Base-by-base conservation (phyloP, 371 early-diverging fungal genomes). In the Globomyces sp. region DNA sequence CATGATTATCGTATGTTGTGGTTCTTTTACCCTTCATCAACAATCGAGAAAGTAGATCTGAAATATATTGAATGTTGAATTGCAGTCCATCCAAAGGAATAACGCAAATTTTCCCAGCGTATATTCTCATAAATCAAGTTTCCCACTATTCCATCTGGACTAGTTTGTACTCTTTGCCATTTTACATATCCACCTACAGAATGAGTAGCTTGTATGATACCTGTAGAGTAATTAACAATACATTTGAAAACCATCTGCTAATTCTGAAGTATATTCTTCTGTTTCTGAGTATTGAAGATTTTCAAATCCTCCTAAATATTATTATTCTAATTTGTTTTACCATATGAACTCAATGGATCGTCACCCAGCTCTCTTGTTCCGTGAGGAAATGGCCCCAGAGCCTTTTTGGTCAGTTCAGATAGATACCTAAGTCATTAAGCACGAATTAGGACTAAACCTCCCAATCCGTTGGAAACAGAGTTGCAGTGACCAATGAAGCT, bases 231-330 rank as follows among this genome's bases (percentile, higher is more conserved):
- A 24, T 24, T 24, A 24, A 24, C 24, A 24, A 24, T 24, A 24
- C 24, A 24, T 24, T 24, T 24, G 24, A 24, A 24, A 24, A 24
- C 24, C 80, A 43, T 77, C 74, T 1, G 80, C 88, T 0, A 90
- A 67, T 58, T 90, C 90, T 4, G 89, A 89, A 1, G 88, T 83
- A 66, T 77, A 90, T 9, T 69, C 61, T 37, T 77, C 82, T 3
- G 71, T 50, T 1, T 63, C 46, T 1, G 81, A 78, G 63, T 75
- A 88, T 4, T 68, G 58, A 3, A 90, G 65, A 11, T 70, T 63
- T 57, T 68, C 74, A 52, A 89, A 87, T 1, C 90, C 90, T 50
- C 90, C 24, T 24, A 24, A 24, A 24, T 24, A 24, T 24, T 24
- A 24, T 24, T 24, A 24, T 24, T 24, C 24, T 24, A 24, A 24